These are phyloP conservation scores for Macrolepiota fuliginosa DNA, from an alignment of 768 basidiomycete species.

Conservation along the genomic window DNA sequence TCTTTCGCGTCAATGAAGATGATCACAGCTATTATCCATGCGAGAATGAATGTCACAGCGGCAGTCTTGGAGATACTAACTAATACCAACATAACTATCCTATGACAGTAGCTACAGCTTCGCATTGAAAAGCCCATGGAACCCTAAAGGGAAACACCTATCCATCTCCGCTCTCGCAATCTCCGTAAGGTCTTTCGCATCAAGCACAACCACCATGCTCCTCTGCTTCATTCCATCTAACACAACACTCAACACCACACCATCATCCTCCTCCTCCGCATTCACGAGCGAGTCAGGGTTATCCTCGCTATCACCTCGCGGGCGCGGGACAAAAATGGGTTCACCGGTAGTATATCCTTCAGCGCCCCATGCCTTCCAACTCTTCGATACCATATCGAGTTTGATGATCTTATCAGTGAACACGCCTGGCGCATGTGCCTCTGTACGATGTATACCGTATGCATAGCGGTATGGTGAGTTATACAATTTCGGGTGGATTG, in stretches of 20 bases:
- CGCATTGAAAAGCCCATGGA: neutral
- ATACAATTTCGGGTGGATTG: neutral
- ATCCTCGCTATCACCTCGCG: neutral
- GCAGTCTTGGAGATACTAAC: too few species aligned
- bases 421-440: neutral
- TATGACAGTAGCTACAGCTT: neutral
- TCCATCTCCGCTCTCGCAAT: constrained; percentile 11
- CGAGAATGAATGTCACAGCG: too few species aligned
- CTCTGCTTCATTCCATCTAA: constrained; percentile 1
- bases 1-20: too few species aligned
- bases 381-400: neutral
- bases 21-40: too few species aligned
- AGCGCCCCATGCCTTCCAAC: neutral
- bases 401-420: constrained; percentile 7
- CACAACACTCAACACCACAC: neutral
- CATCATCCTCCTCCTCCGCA: neutral
- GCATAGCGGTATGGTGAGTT: neutral
- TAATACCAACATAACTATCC: too few species aligned
- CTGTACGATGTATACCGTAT: constrained; percentile 1
- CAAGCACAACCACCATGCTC: constrained; percentile 7
- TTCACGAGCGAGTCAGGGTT: too few species aligned
- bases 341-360: constrained; percentile 3
- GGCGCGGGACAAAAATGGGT: constrained; percentile 1
- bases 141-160: neutral
- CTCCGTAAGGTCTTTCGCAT: constrained; percentile 2